phyloP scores from a whole-genome alignment of 192 early-diverging fungal species.

The Dissophora globulifera region DNA sequence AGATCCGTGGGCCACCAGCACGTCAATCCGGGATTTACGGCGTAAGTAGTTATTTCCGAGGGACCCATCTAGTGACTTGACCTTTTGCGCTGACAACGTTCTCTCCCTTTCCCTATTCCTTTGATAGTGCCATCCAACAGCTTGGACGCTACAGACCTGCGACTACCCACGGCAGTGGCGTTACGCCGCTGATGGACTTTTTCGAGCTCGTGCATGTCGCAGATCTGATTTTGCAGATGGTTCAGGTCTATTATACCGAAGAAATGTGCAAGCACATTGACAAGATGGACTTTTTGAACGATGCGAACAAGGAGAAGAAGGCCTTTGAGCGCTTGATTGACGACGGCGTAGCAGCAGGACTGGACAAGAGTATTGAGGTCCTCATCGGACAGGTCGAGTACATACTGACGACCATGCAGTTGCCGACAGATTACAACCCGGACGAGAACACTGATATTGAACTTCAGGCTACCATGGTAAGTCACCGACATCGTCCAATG shows the following conservation, averaged over 20 bases:
- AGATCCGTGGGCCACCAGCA: conserved; percentile 77
- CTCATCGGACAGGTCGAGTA: conserved; percentile 87
- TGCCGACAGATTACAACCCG: conserved; percentile 79
- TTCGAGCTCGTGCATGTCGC: conserved; percentile 95
- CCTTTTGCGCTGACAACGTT: neutral
- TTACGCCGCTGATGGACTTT: conserved; percentile 80
- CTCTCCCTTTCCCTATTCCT: neutral
- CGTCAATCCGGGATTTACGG: conserved; percentile 76
- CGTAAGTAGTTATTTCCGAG: no score
- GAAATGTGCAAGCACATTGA: conserved; percentile 87
- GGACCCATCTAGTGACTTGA: no score
- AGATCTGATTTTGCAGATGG: conserved; percentile 93
- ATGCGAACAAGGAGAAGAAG: conserved; percentile 93
- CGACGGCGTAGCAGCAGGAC: conserved; percentile 89
- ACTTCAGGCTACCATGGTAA: conserved; percentile 79
- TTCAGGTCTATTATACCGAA: conserved; percentile 92
- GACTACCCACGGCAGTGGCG: conserved; percentile 54
- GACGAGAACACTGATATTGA: conserved; percentile 64
- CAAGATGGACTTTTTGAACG: conserved; percentile 91
- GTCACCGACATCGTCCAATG: no score
- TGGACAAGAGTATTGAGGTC: conserved; percentile 93
- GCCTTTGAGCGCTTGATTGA: conserved; percentile 86
- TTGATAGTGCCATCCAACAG: conserved; percentile 58
- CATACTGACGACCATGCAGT: conserved; percentile 81
- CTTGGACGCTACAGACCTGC: conserved; percentile 58